Evolutionary conservation across 306 rosid species (phyloP).

Genomic region (Potentilla sterilis): DNA sequence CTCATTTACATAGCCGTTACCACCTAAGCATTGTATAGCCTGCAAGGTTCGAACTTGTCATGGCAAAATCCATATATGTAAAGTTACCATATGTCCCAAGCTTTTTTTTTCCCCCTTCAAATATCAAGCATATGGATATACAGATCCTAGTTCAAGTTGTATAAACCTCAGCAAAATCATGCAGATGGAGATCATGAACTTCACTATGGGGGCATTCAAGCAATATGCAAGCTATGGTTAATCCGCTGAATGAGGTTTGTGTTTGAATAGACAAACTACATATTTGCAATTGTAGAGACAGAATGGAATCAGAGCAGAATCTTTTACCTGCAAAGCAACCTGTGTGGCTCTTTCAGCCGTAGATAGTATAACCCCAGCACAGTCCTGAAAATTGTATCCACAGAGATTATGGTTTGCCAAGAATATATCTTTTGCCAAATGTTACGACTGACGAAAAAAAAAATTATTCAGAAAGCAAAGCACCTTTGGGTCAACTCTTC

Average conservation of each 20-base stretch:
- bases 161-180: background rate
- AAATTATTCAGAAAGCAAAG: conserved; percentile 11
- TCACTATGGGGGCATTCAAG: background rate
- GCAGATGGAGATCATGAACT: background rate
- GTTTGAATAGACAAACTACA: background rate
- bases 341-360: conserved; percentile 97
- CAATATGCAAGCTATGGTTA: background rate
- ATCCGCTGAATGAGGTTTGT: background rate
- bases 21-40: conserved; percentile 93
- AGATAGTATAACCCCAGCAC: conserved; percentile 87
- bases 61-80: background rate
- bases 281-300: background rate
- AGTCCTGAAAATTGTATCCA: conserved; percentile 66
- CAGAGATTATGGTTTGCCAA: background rate
- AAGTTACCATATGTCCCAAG: background rate
- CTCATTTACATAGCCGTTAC: conserved; percentile 94
- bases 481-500: conserved; percentile 81
- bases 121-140: background rate
- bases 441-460: background rate
- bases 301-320: background rate
- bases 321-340: conserved; percentile 78
- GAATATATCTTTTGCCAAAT: background rate
- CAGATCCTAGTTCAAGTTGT: background rate
- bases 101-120: background rate
- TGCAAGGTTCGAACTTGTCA: conserved; percentile 32